Evolutionary conservation across 352 stramenopile genomes (phyloP).

Genomic region (Globisporangium camurandrum): DNA sequence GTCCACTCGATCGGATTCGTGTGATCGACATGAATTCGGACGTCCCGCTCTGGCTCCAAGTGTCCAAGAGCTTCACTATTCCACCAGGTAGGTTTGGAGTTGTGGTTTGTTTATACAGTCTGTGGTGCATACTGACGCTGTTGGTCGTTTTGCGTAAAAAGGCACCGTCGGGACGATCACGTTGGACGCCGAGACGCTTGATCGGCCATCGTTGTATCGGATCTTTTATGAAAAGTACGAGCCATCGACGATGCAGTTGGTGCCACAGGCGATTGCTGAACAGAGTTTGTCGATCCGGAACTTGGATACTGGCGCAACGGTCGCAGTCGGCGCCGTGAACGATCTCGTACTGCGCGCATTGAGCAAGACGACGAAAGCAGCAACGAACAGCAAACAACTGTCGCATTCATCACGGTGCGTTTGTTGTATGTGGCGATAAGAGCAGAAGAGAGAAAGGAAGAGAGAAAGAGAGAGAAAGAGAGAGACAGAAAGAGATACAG

Average conservation of each 20-base stretch:
- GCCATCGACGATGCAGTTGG: slow-evolving; percentile 49
- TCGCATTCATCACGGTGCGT: slow-evolving; percentile 51
- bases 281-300: slow-evolving; percentile 76
- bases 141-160: too few species aligned
- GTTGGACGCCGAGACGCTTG: slow-evolving; percentile 72
- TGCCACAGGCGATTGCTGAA: slow-evolving; percentile 46
- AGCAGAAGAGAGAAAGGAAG: too few species aligned
- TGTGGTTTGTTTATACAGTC: too few species aligned
- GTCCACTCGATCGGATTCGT: slow-evolving; percentile 66
- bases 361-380: slow-evolving; percentile 37
- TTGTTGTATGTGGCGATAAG: too few species aligned
- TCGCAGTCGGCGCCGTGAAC: slow-evolving; percentile 73
- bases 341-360: slow-evolving; percentile 70
- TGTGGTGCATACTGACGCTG: too few species aligned
- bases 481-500: too few species aligned
- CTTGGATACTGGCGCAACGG: slow-evolving; percentile 66
- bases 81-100: slow-evolving; percentile 32
- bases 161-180: slow-evolving; percentile 72
- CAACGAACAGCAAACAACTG: slow-evolving; percentile 43
- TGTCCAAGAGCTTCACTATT: slow-evolving; percentile 78
- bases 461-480: too few species aligned
- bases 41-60: slow-evolving; percentile 74
- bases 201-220: slow-evolving; percentile 71
- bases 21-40: slow-evolving; percentile 84
- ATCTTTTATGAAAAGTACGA: slow-evolving; percentile 87